phyloP scores from a whole-genome alignment of 202 grass and related monocot species.

The Hordeum pubiflorum region DNA sequence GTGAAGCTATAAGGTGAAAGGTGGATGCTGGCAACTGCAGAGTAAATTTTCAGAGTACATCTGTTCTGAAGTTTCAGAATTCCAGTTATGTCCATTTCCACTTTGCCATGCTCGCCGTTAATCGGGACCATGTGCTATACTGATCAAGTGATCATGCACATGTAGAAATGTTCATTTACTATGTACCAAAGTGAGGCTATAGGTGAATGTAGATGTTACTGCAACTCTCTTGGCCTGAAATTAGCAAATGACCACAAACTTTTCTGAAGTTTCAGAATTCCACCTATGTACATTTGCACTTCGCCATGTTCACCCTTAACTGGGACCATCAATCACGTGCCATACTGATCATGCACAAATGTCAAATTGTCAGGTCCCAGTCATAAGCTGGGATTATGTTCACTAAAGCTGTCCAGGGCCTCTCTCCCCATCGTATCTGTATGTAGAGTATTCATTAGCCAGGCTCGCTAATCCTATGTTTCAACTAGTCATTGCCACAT shows the following conservation, averaged over 20 bases:
- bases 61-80: neutral
- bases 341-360: neutral
- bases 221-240: too few species aligned
- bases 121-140: neutral
- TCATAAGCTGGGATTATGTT: neutral
- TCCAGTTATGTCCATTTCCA: neutral
- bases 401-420: neutral
- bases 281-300: neutral
- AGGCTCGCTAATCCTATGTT: conserved; percentile 1
- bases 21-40: neutral
- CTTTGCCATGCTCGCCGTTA: neutral
- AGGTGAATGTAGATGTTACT: too few species aligned
- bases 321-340: neutral
- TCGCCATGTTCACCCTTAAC: neutral
- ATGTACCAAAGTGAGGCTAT: too few species aligned
- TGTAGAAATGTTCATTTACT: neutral
- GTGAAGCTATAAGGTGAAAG: neutral
- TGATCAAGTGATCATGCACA: neutral
- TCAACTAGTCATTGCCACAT: neutral
- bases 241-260: neutral
- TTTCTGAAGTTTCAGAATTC: neutral
- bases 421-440: neutral
- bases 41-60: neutral
- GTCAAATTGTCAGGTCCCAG: neutral
- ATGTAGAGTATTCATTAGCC: neutral